Base-by-base conservation (phyloP, 73 alveolate species). In the Breviolum minutum region DNA sequence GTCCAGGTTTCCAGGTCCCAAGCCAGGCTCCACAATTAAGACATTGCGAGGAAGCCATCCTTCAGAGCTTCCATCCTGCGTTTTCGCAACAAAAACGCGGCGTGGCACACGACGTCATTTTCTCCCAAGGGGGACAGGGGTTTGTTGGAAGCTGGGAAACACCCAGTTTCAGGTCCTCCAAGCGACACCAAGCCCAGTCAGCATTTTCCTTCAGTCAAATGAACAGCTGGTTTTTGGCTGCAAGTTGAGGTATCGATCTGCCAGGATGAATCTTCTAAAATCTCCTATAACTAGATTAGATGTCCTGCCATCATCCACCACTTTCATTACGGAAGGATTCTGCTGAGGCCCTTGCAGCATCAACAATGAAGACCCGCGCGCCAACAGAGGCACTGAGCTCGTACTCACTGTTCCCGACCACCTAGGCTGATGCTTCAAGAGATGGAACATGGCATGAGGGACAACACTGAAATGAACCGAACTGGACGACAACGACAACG, bases 131-230 rank as follows among this genome's bases (percentile, higher is more conserved):
- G n/a, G n/a, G n/a, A n/a, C n/a, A n/a, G n/a, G n/a, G n/a, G 16
- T 61, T 8, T 22, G 6, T 5, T 9, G 9, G 32, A 48, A 14
- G 70, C n/a, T 11, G n/a, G 14, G 63, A 16, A 61, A 61, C 64
- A 11, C 48, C 77, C 0, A 22, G 16, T 8, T n/a, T n/a, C 68
- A 26, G 5, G 32, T 5, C 91, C 98, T 92, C 98, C 13, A 64
- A 62, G 64, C 91, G 82, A 80, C 98, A 92, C 98, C 98, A 92
- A 6, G 73, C 87, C 98, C 98, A 92, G 80, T 92, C 98, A 7
- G 91, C 91, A 27, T 92, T 92, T 24, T 92, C 98, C 98, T 92
- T 8, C 16, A 29, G 26, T 54, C 9, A 30, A 14, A 5, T 16
- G 16, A 30, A 8, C 29, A 62, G 61, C 71, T 8, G 70, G 26